Evolutionary conservation across 768 basidiomycete genomes (phyloP).

Genomic region (Lactarius hatsudake): DNA sequence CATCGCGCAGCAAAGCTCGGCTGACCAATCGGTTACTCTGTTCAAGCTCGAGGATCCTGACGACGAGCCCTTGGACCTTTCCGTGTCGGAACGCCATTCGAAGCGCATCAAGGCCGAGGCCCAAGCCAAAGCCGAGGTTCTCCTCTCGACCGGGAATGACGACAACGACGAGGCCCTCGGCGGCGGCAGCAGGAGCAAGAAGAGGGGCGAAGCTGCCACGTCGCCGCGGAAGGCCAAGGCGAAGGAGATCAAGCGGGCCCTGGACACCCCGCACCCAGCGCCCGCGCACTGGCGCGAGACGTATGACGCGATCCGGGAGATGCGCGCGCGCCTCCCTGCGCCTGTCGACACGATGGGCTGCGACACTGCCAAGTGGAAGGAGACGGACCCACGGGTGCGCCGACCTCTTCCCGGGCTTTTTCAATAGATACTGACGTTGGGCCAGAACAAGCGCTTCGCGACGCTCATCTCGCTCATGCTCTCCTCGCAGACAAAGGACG

Average conservation of each 20-base stretch:
- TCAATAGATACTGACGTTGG: too few species aligned
- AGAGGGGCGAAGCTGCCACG: not conserved
- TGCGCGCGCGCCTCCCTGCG: slow-evolving; percentile 69
- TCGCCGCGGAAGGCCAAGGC: slow-evolving; percentile 50
- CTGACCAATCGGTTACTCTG: slow-evolving; percentile 23
- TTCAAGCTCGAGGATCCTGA: slow-evolving; percentile 28
- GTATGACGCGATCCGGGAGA: slow-evolving; percentile 70
- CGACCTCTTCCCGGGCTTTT: not conserved
- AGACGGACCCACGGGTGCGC: slow-evolving; percentile 62
- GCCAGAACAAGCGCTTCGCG: slow-evolving; percentile 74
- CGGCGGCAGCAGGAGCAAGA: not conserved
- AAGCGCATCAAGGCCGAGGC: slow-evolving; percentile 36
- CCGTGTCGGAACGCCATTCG: slow-evolving; percentile 27
- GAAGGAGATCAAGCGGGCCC: slow-evolving; percentile 52
- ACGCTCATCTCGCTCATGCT: slow-evolving; percentile 93
- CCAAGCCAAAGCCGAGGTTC: slow-evolving; percentile 12
- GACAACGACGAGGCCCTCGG: not conserved
- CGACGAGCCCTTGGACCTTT: not conserved
- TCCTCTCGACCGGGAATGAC: slow-evolving; percentile 1
- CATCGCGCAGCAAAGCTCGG: slow-evolving; percentile 17
- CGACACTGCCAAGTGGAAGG: slow-evolving; percentile 61
- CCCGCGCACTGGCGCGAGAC: slow-evolving; percentile 66
- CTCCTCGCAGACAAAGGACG: slow-evolving; percentile 93
- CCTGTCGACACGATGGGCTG: slow-evolving; percentile 96
- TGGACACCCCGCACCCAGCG: slow-evolving; percentile 62